These are phyloP conservation scores for Brassica hybrid DNA, from an alignment of 441 rosid species.

Conservation along the genomic window DNA sequence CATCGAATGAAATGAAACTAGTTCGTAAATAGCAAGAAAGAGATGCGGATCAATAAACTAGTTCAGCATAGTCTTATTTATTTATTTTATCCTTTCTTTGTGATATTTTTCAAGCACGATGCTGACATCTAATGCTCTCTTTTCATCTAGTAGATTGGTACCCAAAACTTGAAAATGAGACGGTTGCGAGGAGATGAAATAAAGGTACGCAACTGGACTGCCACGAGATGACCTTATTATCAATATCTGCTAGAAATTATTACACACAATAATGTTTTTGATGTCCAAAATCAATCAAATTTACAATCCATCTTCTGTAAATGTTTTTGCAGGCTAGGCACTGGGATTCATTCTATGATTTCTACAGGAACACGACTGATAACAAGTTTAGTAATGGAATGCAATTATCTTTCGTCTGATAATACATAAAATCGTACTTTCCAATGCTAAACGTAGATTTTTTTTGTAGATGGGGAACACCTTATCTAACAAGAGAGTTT, in stretches of 20 bases:
- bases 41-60: too few species aligned
- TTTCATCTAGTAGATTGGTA: constrained; percentile 64
- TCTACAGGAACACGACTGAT: constrained; percentile 92
- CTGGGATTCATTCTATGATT: constrained; percentile 92
- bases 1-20: constrained; percentile 5
- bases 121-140: constrained; percentile 43
- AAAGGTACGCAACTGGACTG: constrained; percentile 56
- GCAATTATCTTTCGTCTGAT: background rate
- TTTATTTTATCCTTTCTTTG: background rate
- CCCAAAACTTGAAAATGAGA: constrained; percentile 84
- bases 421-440: background rate
- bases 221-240: background rate
- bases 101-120: background rate
- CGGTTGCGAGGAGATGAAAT: constrained; percentile 88
- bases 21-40: constrained; percentile 3
- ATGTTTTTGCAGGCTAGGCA: constrained; percentile 70
- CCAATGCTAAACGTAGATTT: background rate
- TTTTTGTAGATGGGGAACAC: constrained; percentile 83
- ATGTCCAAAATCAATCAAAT: background rate
- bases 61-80: background rate
- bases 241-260: background rate
- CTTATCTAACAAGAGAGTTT: constrained; percentile 88
- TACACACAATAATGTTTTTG: background rate
- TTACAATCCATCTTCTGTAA: constrained; percentile 2
- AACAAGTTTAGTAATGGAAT: constrained; percentile 64